Percentiles rank a stretch among this genome's conserved stretches.
These are phyloP conservation scores for Colletotrichum orbiculare DNA, from an alignment of 2,329 filamentous ascomycete genomes.

Conservation along the genomic window DNA sequence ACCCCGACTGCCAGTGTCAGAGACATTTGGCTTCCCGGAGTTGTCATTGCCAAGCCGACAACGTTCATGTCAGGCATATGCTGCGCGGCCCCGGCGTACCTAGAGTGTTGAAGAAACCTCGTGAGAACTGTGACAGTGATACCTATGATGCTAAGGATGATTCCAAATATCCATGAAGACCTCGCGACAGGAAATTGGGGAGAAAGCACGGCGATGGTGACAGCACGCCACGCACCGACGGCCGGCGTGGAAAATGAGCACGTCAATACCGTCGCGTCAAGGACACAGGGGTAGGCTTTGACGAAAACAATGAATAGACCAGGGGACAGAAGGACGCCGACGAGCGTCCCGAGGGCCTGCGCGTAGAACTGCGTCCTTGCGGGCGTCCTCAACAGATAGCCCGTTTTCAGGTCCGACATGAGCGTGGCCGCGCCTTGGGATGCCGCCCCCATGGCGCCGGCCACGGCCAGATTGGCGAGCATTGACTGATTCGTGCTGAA, in stretches of 20 bases:
- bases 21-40: background rate
- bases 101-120: background rate
- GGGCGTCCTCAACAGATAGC: constrained; percentile 8
- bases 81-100: background rate
- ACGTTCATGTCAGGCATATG: background rate
- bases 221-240: constrained; percentile 1
- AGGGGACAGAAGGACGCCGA: background rate
- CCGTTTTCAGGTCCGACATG: background rate
- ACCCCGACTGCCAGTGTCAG: background rate
- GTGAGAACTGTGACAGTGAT: background rate
- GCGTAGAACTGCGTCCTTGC: background rate
- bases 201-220: background rate
- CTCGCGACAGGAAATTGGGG: background rate
- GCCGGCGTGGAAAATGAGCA: constrained; percentile 1
- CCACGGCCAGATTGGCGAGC: background rate
- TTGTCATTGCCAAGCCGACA: constrained; percentile 2
- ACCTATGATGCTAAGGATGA: background rate
- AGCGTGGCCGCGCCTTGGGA: background rate
- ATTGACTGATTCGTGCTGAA: too few species aligned
- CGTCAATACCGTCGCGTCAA: background rate
- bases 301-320: background rate
- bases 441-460: background rate
- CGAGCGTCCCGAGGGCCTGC: background rate
- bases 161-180: background rate
- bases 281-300: constrained; percentile 1